Percentiles rank a stretch among this genome's conserved stretches.
phyloP scores from a whole-genome alignment of 176 grass and related monocot species.

The Secale cereale region DNA sequence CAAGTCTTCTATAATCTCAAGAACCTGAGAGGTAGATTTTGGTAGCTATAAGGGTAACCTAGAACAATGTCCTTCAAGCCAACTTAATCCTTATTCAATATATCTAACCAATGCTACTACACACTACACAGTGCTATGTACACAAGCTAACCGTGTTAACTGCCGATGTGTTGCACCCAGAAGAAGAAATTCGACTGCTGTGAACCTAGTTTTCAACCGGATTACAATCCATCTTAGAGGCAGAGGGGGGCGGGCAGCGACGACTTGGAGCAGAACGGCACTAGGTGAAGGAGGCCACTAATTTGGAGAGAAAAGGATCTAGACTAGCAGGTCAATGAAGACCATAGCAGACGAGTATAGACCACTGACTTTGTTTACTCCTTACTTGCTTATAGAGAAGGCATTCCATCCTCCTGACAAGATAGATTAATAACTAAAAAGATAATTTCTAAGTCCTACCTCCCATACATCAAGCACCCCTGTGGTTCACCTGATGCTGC shows the following conservation, averaged over 20 bases:
- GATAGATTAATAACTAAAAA: not conserved
- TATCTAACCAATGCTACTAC: not conserved
- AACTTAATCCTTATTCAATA: slow-evolving; percentile 1
- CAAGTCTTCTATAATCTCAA: not conserved
- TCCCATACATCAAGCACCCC: not conserved
- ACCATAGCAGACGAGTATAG: not conserved
- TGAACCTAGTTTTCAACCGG: not conserved
- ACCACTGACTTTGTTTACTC: not conserved
- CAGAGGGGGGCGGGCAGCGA: not conserved
- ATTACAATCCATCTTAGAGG: not conserved
- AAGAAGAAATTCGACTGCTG: not conserved
- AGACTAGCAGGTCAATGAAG: slow-evolving; percentile 1
- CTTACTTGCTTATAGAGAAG: not conserved
- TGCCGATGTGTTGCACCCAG: not conserved
- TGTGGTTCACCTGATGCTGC: not conserved
- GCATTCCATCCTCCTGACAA: not conserved
- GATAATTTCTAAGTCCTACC: not conserved
- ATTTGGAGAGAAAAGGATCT: not conserved
- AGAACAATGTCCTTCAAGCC: not conserved
- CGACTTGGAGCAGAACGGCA: not conserved
- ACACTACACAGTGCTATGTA: not conserved
- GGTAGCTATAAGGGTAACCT: not conserved
- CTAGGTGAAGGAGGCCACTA: not conserved
- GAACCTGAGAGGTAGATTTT: not conserved
- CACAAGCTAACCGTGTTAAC: not conserved